Evolutionary conservation across 208 protist genomes (phyloP).

Genomic region (Leishmania martiniquensis): DNA sequence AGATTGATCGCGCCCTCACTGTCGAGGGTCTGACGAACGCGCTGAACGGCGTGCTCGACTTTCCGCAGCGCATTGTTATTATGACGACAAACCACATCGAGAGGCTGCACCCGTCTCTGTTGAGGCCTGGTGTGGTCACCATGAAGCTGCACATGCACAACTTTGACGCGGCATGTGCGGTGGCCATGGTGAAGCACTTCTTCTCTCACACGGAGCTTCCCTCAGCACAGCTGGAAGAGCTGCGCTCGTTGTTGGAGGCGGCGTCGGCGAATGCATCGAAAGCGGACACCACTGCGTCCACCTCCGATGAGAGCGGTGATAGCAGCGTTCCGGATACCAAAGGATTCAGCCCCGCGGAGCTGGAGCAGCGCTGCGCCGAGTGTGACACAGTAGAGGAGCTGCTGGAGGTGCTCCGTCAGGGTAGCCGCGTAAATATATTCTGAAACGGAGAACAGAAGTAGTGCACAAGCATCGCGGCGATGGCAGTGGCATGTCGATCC

Average conservation of each 20-base stretch:
- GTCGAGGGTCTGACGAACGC: slow-evolving; percentile 94
- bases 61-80: slow-evolving; percentile 90
- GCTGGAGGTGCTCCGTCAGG: slow-evolving; percentile 49
- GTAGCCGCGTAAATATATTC: slow-evolving; percentile 61
- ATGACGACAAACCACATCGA: slow-evolving; percentile 97
- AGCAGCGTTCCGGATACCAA: slow-evolving; percentile 8
- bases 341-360: slow-evolving; percentile 78
- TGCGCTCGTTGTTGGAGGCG: slow-evolving; percentile 21
- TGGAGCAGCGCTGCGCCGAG: slow-evolving; percentile 90
- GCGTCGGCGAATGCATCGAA: slow-evolving; percentile 21
- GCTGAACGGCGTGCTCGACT: slow-evolving; percentile 91
- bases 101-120: slow-evolving; percentile 80
- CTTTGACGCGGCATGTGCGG: slow-evolving; percentile 63
- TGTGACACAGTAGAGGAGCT: slow-evolving; percentile 77
- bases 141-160: slow-evolving; percentile 91
- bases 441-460: slow-evolving; percentile 18
- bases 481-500: background rate
- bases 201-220: slow-evolving; percentile 39
- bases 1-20: slow-evolving; percentile 7
- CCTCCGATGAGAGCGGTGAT: background rate
- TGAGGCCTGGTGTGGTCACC: slow-evolving; percentile 89
- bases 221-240: slow-evolving; percentile 24
- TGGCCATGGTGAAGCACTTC: slow-evolving; percentile 86
- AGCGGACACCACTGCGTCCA: slow-evolving; percentile 6
- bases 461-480: background rate